Evolutionary conservation across 202 grass and related monocot species (phyloP).

Genomic region (Brachypodium distachyon): DNA sequence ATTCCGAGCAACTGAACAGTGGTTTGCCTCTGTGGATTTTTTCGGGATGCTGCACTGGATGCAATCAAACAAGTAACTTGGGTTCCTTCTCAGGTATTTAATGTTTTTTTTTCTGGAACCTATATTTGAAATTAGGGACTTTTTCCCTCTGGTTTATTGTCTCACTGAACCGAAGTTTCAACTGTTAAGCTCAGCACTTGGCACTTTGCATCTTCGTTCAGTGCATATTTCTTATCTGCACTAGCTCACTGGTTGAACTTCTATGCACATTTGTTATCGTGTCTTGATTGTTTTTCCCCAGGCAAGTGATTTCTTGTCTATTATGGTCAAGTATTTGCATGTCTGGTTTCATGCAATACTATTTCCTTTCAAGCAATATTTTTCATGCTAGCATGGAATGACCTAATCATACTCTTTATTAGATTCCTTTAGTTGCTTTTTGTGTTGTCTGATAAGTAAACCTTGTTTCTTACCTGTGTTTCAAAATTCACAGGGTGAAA

Average conservation of each 20-base stretch:
- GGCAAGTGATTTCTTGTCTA: not conserved
- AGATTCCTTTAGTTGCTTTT: not conserved
- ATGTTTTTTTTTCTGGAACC: conserved; percentile 1
- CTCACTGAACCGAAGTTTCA: conserved; percentile 4
- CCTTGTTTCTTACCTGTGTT: not conserved
- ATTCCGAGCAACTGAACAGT: conserved; percentile 93
- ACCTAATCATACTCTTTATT: not conserved
- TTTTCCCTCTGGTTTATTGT: conserved; percentile 12
- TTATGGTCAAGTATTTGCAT: too few relatives aligned
- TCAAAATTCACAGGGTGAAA: conserved; percentile 59
- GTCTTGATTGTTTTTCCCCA: not conserved
- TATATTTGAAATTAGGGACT: not conserved
- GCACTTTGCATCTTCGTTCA: not conserved
- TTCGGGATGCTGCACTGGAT: conserved; percentile 88
- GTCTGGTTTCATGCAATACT: conserved; percentile 1
- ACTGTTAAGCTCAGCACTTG: not conserved
- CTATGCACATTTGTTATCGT: not conserved
- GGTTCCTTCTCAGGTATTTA: conserved; percentile 87
- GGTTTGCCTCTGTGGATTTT: conserved; percentile 97
- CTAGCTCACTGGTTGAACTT: not conserved
- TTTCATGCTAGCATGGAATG: conserved; percentile 6
- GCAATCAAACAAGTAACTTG: conserved; percentile 78
- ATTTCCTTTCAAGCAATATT: not conserved
- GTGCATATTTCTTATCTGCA: conserved; percentile 13
- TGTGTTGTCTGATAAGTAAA: conserved; percentile 5